Evolutionary conservation across 2,329 filamentous ascomycete species (phyloP).

Genomic region (Bipolaris cookei): DNA sequence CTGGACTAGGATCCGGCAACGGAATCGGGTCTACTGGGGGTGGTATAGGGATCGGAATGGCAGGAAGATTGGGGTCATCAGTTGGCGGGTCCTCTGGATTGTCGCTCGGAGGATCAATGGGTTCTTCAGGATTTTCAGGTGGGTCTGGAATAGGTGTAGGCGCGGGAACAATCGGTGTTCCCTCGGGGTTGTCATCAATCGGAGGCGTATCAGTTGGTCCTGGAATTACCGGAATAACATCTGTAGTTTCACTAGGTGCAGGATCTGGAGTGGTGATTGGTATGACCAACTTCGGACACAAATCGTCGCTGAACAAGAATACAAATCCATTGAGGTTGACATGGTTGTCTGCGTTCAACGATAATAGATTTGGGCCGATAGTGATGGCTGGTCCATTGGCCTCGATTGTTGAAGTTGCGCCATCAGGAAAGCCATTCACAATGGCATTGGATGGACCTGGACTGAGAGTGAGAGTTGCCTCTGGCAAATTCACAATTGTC

Average conservation of each 20-base stretch:
- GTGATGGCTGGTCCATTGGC: neutral
- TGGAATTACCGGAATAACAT: neutral
- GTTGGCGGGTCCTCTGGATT: neutral
- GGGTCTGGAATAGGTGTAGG: neutral
- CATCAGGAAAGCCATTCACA: neutral
- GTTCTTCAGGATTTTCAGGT: neutral
- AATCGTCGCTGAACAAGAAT: neutral
- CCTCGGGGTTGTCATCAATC: neutral
- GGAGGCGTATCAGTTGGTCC: neutral
- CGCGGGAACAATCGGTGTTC: neutral
- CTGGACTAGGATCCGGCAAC: neutral
- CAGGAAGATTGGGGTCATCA: neutral
- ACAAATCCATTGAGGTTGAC: neutral
- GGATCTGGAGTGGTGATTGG: neutral
- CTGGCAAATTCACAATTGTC: neutral
- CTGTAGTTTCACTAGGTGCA: neutral
- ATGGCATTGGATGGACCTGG: neutral
- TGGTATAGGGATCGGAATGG: neutral
- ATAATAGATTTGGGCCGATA: neutral
- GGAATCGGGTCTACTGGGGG: neutral
- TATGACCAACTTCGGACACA: neutral
- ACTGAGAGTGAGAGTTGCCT: neutral
- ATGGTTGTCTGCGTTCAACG: neutral
- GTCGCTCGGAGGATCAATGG: neutral
- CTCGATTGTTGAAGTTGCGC: neutral